Conservation (phyloP, 306 rosid species). For the Crotalaria pallida region DNA sequence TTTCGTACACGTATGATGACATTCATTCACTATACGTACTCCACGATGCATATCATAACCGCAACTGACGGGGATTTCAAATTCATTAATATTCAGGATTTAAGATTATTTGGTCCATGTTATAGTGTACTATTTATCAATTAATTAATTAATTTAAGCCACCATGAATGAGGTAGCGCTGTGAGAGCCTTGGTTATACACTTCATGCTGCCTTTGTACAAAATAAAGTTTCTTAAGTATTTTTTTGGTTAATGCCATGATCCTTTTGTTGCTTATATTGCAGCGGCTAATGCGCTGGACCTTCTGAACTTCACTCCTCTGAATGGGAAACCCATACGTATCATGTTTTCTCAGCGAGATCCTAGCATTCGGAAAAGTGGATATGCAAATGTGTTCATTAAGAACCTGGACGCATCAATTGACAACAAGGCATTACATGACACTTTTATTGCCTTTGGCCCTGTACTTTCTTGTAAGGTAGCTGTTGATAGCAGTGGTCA, state of each 20-base stretch:
- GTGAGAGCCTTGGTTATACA: not conserved
- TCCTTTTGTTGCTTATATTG: constrained; percentile 15
- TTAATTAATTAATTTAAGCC: not conserved
- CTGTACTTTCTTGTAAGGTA: constrained; percentile 79
- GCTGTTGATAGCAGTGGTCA: constrained; percentile 63
- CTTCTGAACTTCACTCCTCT: constrained; percentile 51
- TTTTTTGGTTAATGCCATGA: not conserved
- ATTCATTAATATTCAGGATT: not conserved
- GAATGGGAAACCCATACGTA: constrained; percentile 76
- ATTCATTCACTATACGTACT: not conserved
- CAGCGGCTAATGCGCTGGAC: constrained; percentile 63
- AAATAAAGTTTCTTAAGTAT: not conserved
- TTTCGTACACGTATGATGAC: not conserved
- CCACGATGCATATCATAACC: not conserved
- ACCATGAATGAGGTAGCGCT: not conserved
- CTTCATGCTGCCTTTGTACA: not conserved
- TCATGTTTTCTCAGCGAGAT: constrained; percentile 82
- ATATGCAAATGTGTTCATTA: constrained; percentile 68
- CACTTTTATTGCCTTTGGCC: constrained; percentile 71
- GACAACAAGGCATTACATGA: constrained; percentile 82
- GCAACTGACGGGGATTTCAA: not conserved
- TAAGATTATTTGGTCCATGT: not conserved
- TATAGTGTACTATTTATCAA: too few relatives aligned
- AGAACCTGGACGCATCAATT: constrained; percentile 62
- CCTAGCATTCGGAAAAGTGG: constrained; percentile 82